Evolutionary conservation across 768 basidiomycete genomes (phyloP), one percentile per base, ranked within the genome.

Genomic region (Pulveroboletus sp.): DNA sequence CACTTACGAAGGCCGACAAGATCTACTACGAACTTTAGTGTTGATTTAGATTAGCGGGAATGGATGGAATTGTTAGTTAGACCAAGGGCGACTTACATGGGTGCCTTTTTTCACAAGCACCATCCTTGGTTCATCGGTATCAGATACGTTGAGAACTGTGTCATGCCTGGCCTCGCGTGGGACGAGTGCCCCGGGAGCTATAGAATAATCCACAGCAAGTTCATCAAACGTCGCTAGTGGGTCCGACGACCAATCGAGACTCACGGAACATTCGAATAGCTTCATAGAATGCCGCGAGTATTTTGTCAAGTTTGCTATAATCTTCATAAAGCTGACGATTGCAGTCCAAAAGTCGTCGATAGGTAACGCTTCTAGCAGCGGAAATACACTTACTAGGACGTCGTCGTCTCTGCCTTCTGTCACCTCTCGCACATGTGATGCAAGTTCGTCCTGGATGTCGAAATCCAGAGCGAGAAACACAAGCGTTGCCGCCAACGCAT

Each of bases 361-460:
- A 1, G 12, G 6, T 5, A 37, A 8, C 10, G 8, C 21, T 2
- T 27, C 31, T 15, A 11, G 17, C 3, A 5, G 2, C 21, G 24
- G 5, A 9, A 15, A 32, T 3, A 36, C 9, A 7, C 56, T 55
- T 51, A 63, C 69, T 12, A 62, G 50, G 3, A 27, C 27, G 14
- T 41, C 39, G 15, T 48, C 48, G 1, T 58, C 60, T 21, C 57
- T 57, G 15, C 45, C 63, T 37, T 59, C 39, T 1, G 61, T 53
- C 18, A 69, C 60, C 8, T 54, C 46, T 15, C 55, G 37, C 32
- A 71, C 55, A 43, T 71, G 64, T 3, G 57, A 44, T 14, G 58
- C 62, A 28, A 63, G 56, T 17, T 70, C 63, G 7, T 66, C 62
- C 54, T 71, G 71, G n/a, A 69, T 35, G n/a, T 60, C 53, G 8